Evolutionary conservation across 768 basidiomycete species (phyloP).

Genomic region (Rhizopogon roseolus): DNA sequence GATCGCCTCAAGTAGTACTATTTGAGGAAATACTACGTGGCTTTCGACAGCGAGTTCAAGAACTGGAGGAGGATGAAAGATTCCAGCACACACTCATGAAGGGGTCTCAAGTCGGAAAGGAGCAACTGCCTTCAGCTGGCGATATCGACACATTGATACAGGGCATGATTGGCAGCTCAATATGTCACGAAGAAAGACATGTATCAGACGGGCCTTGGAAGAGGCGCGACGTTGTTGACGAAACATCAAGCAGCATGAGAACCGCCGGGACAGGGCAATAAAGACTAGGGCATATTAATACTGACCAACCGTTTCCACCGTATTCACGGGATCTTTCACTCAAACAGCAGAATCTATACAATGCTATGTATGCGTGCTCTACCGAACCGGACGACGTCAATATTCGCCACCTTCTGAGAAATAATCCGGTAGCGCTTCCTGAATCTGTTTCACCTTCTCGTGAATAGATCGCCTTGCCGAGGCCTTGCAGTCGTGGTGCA

Average conservation of each 20-base stretch:
- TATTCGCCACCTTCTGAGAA: constrained; percentile 40
- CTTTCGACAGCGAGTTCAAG: constrained; percentile 31
- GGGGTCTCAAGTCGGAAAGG: constrained; percentile 30
- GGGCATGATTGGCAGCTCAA: constrained; percentile 31
- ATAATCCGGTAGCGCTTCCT: constrained; percentile 58
- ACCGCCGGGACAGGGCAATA: constrained; percentile 24
- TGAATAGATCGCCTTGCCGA: constrained; percentile 51
- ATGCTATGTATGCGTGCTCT: neutral
- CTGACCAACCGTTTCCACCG: neutral
- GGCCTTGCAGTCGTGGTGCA: constrained; percentile 71
- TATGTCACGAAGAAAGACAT: constrained; percentile 7
- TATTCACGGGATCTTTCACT: no score
- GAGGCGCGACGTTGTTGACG: constrained; percentile 6
- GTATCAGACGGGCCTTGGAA: constrained; percentile 28
- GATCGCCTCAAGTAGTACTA: constrained; percentile 21
- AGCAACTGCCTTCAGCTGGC: constrained; percentile 29
- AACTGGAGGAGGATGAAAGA: constrained; percentile 40
- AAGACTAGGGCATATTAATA: no score
- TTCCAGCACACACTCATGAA: constrained; percentile 35
- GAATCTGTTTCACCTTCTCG: constrained; percentile 51
- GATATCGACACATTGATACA: constrained; percentile 38
- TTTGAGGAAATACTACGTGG: constrained; percentile 33
- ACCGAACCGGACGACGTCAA: constrained; percentile 4
- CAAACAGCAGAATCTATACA: neutral
- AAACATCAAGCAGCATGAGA: constrained; percentile 18